A percentile compares a stretch with the other conserved stretches of the same genome.
These are phyloP conservation scores for Artomyces pyxidatus DNA, from an alignment of 768 basidiomycete genomes.

Conservation along the genomic window DNA sequence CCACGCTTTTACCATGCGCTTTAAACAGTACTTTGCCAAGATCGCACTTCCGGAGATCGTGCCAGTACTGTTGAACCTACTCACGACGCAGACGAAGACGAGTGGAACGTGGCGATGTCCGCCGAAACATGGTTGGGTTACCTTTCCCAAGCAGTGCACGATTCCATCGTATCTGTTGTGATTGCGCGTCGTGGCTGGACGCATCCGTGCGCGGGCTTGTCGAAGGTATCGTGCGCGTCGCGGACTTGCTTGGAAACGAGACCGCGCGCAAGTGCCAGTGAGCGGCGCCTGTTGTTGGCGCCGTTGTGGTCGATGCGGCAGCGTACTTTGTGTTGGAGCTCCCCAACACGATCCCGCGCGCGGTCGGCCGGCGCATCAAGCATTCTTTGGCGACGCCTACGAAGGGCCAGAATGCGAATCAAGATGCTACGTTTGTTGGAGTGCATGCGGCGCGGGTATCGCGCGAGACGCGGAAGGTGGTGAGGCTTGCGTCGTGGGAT, in stretches of 20 bases:
- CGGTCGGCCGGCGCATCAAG: conserved; percentile 79
- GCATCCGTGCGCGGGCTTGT: conserved; percentile 62
- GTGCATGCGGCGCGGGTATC: conserved; percentile 62
- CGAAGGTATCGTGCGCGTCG: conserved; percentile 67
- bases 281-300: conserved; percentile 81
- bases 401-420: conserved; percentile 39
- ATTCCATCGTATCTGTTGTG: conserved; percentile 83
- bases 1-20: conserved; percentile 3
- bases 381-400: conserved; percentile 46
- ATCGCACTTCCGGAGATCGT: conserved; percentile 91
- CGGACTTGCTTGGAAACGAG: conserved; percentile 77
- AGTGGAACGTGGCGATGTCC: conserved; percentile 98
- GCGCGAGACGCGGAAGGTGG: conserved; percentile 87
- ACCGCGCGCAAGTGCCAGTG: conserved; percentile 74
- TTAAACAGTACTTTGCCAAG: conserved; percentile 74
- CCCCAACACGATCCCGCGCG: conserved; percentile 81
- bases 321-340: conserved; percentile 83
- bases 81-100: conserved; percentile 97
- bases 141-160: conserved; percentile 84
- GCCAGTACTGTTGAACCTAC: conserved; percentile 80
- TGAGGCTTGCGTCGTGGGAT: conserved; percentile 88
- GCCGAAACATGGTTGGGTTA: conserved; percentile 86
- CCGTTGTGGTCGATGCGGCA: conserved; percentile 60
- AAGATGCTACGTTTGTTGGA: conserved; percentile 48
- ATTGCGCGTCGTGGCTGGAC: no score